A percentile compares a stretch with the other conserved stretches of the same genome.
Conservation (phyloP, 805 yeast genomes). For the Wilhelminamyces savonicus region DNA sequence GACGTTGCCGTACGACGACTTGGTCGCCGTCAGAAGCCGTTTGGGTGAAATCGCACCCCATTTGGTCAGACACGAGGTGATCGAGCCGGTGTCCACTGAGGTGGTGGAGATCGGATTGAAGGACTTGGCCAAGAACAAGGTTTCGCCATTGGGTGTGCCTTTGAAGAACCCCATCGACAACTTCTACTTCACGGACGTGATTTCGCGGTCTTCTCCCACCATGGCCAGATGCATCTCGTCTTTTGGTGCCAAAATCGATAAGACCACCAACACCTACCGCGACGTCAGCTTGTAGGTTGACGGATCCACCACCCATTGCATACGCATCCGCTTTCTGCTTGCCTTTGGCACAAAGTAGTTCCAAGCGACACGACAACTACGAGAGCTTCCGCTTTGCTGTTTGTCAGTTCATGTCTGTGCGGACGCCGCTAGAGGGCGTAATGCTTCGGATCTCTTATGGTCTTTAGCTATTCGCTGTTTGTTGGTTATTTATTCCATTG, state of each 20-base stretch:
- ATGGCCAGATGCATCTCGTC: constrained; percentile 82
- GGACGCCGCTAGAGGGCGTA: too few species aligned
- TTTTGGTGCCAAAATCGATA: constrained; percentile 62
- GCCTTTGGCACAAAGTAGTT: too few species aligned
- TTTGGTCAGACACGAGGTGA: constrained; percentile 64
- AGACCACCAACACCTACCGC: constrained; percentile 44
- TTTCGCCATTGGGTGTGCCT: constrained; percentile 34
- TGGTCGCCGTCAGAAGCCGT: constrained; percentile 60
- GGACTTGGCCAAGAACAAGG: constrained; percentile 18
- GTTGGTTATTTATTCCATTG: too few species aligned
- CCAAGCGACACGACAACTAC: too few species aligned
- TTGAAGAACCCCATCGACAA: constrained; percentile 70
- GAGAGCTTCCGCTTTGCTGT: too few species aligned
- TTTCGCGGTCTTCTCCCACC: constrained; percentile 81
- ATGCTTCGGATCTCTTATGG: too few species aligned
- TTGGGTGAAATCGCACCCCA: constrained; percentile 76
- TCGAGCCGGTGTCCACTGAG: constrained; percentile 61
- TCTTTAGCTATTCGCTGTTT: too few species aligned
- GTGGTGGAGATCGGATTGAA: constrained; percentile 53
- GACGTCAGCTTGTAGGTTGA: too few species aligned
- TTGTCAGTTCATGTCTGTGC: too few species aligned
- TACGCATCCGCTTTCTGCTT: not conserved
- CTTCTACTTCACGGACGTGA: constrained; percentile 84
- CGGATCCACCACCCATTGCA: not conserved
- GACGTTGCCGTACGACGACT: constrained; percentile 71